Evolutionary conservation across 1,139 yeast genomes (phyloP).

Genomic region (Kurtzmaniella quercitrusa): DNA sequence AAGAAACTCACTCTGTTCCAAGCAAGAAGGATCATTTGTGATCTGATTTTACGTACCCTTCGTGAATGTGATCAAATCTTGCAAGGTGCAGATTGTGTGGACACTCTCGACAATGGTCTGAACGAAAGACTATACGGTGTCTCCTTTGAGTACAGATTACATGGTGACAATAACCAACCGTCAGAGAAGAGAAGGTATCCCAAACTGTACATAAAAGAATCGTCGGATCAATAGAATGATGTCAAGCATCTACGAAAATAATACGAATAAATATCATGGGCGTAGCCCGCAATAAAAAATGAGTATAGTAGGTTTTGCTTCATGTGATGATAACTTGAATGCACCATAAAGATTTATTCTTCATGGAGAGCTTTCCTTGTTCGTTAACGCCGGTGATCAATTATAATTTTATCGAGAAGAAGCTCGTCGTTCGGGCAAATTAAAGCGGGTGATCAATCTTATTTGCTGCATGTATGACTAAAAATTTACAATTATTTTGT

Average conservation of each 20-base stretch:
- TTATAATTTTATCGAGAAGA: no score
- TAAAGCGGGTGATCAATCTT: no score
- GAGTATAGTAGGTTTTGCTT: background rate
- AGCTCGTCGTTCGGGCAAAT: no score
- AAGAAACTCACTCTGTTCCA: conserved; percentile 41
- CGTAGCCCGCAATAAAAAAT: background rate
- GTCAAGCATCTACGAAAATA: background rate
- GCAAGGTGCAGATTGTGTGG: conserved; percentile 30
- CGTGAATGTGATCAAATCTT: conserved; percentile 47
- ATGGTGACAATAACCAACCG: conserved; percentile 31
- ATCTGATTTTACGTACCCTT: conserved; percentile 42
- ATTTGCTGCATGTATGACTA: no score
- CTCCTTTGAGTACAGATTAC: conserved; percentile 44
- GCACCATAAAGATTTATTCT: no score
- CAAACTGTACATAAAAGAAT: conserved; percentile 3
- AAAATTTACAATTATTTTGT: no score
- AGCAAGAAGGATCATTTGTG: conserved; percentile 48
- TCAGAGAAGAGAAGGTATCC: conserved; percentile 2
- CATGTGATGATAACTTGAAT: background rate
- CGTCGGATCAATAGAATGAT: conserved; percentile 7
- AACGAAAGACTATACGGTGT: conserved; percentile 43
- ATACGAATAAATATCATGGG: background rate
- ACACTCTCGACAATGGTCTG: conserved; percentile 30
- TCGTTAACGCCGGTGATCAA: no score
- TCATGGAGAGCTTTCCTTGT: no score